These are phyloP conservation scores for Neltuma alba DNA, from an alignment of 306 rosid species.

Conservation along the genomic window DNA sequence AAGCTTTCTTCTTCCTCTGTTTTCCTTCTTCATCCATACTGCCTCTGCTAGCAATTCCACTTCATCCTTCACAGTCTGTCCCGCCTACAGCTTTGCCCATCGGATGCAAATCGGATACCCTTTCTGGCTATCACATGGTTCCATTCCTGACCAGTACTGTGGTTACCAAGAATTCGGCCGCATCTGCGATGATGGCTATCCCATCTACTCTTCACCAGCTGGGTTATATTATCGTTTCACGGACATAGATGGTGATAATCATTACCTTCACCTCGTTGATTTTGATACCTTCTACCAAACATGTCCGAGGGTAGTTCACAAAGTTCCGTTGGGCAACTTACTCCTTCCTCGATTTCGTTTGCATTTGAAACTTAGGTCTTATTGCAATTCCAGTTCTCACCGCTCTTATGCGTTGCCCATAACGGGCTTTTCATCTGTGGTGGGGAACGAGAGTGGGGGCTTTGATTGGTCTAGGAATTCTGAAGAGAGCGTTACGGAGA, in stretches of 20 bases:
- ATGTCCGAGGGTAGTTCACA: slow-evolving; percentile 45
- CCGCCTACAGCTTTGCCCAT: no score
- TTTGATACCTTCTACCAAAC: slow-evolving; percentile 25
- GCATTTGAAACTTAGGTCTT: slow-evolving; percentile 38
- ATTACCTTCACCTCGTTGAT: slow-evolving; percentile 34
- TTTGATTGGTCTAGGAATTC: slow-evolving; percentile 40
- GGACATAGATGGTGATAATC: slow-evolving; percentile 14
- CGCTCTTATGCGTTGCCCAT: slow-evolving; percentile 30
- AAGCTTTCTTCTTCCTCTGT: no score
- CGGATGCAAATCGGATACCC: no score
- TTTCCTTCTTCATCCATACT: no score
- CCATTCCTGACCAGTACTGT: no score
- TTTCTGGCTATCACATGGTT: no score
- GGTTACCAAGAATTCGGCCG: no score
- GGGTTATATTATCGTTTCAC: no score
- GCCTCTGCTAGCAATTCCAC: no score
- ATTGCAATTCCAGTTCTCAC: slow-evolving; percentile 42
- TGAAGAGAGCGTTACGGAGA: not conserved
- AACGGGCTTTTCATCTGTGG: slow-evolving; percentile 25
- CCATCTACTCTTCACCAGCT: no score
- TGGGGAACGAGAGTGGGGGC: slow-evolving; percentile 30
- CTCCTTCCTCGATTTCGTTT: slow-evolving; percentile 35
- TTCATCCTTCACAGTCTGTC: no score
- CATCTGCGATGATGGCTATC: no score
- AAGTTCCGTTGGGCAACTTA: slow-evolving; percentile 21